Evolutionary conservation across 2,329 filamentous ascomycete genomes (phyloP), one percentile per base, ranked within the genome.

Genomic region (Aureobasidium sp.): DNA sequence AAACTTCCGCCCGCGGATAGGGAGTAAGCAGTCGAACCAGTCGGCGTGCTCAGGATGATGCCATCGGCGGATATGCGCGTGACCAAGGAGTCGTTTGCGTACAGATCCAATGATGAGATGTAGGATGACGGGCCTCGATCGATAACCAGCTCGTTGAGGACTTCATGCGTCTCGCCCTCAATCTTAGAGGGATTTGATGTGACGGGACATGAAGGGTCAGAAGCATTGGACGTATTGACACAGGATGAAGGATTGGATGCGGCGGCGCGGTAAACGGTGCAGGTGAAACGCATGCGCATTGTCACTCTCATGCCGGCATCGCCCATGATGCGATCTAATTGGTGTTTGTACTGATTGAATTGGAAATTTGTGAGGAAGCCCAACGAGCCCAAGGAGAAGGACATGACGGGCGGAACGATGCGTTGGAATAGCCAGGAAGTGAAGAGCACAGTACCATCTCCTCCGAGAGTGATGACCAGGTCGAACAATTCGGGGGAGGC

Each of bases 231-330:
- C 30, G 35, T 19, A 17, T 59, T 60, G 1, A 62, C 61, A 39
- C 64, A 60, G 6, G 60, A 59, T 11, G 59, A 58, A 14, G 57
- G 32, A 34, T 67, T 62, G 45, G 68, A 66, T 54, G 67, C 64
- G 7, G 53, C 45, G 25, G 79, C 81, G 39, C 91, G 86, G 74
- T 91, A 96, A 7, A 98, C 90, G 0, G 93, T 97, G 73, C 91
- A 97, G 14, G 93, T 98, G 70, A 98, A 98, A 57, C 93, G 87
- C 93, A 98, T 98, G 60, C 93, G 89, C 61, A 98, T 77, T 65
- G 95, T 97, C 56, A 97, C 91, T 51, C 91, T 86, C 91, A 98
- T 97, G 53, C 93, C 93, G 1, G 86, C 82, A 22, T 94, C 88
- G 56, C 90, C 90, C 90, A 98, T 95, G 61, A 97, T 81, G 51